These are phyloP conservation scores for Phoma sp. DNA, from an alignment of 2,329 filamentous ascomycete genomes.

Conservation along the genomic window DNA sequence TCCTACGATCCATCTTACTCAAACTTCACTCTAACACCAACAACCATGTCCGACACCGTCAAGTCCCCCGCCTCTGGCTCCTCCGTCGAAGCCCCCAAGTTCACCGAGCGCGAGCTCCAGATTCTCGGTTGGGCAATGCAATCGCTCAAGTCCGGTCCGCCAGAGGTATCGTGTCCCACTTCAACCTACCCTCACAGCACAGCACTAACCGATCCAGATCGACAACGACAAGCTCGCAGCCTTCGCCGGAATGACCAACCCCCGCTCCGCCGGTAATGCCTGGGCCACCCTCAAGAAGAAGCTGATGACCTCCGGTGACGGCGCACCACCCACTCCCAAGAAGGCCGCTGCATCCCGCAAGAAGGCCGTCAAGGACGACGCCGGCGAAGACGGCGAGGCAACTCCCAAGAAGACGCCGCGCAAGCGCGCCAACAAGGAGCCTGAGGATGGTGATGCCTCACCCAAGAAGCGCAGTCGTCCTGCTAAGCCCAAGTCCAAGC, in stretches of 20 bases:
- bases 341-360: constrained; percentile 26
- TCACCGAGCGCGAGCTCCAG: constrained; percentile 46
- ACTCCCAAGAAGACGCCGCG: constrained; percentile 38
- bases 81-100: constrained; percentile 20
- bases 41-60: constrained; percentile 36
- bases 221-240: constrained; percentile 47
- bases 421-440: constrained; percentile 43
- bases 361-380: constrained; percentile 22
- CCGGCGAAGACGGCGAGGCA: constrained; percentile 18
- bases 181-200: background rate
- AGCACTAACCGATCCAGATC: constrained; percentile 33
- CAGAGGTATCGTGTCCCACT: constrained; percentile 31
- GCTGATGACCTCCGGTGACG: constrained; percentile 26
- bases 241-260: constrained; percentile 47
- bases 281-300: constrained; percentile 47
- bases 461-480: constrained; percentile 44
- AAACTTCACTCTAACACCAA: background rate
- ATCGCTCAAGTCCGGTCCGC: constrained; percentile 46
- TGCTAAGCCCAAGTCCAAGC: constrained; percentile 30
- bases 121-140: constrained; percentile 46
- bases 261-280: constrained; percentile 47
- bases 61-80: constrained; percentile 13
- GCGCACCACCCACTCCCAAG: constrained; percentile 26
- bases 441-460: constrained; percentile 31
- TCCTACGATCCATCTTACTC: background rate